Evolutionary conservation across 1,284 basidiomycete species (phyloP).

Genomic region (Boletus semigastroideus): DNA sequence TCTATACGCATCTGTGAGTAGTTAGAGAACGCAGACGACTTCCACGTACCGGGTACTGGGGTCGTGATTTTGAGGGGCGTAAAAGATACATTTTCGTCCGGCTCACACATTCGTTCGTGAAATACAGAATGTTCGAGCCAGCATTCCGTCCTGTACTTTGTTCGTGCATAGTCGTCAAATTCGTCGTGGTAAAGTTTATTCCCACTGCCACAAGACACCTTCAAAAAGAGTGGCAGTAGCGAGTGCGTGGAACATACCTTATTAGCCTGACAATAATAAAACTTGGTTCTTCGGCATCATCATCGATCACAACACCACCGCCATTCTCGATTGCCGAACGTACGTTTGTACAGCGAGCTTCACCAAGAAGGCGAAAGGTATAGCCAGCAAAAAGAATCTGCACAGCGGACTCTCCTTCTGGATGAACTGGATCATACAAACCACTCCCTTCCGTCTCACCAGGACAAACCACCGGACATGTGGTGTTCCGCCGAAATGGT

Average conservation of each 20-base stretch:
- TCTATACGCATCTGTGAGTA: slow-evolving; percentile 36
- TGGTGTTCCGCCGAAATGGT: slow-evolving; percentile 49
- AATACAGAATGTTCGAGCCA: slow-evolving; percentile 79
- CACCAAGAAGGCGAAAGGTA: slow-evolving; percentile 59
- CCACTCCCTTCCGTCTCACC: slow-evolving; percentile 19
- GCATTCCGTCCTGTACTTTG: slow-evolving; percentile 74
- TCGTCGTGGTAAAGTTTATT: slow-evolving; percentile 60
- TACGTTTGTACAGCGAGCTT: slow-evolving; percentile 57
- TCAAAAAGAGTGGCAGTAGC: neutral
- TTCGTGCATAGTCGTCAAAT: slow-evolving; percentile 40
- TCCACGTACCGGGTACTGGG: slow-evolving; percentile 51
- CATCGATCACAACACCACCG: slow-evolving; percentile 49
- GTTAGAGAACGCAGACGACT: neutral
- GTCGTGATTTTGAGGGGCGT: slow-evolving; percentile 52
- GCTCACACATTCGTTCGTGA: slow-evolving; percentile 58
- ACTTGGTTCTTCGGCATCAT: slow-evolving; percentile 50
- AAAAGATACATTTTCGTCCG: slow-evolving; percentile 63
- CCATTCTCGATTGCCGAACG: slow-evolving; percentile 54
- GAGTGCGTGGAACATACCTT: slow-evolving; percentile 44
- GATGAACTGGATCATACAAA: slow-evolving; percentile 7
- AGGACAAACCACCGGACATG: slow-evolving; percentile 20
- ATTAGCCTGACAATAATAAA: slow-evolving; percentile 69
- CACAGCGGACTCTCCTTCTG: neutral
- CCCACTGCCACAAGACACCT: slow-evolving; percentile 44
- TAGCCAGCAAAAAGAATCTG: slow-evolving; percentile 50